Evolutionary conservation across 805 yeast species (phyloP).

Genomic region (Spathaspora boniae): DNA sequence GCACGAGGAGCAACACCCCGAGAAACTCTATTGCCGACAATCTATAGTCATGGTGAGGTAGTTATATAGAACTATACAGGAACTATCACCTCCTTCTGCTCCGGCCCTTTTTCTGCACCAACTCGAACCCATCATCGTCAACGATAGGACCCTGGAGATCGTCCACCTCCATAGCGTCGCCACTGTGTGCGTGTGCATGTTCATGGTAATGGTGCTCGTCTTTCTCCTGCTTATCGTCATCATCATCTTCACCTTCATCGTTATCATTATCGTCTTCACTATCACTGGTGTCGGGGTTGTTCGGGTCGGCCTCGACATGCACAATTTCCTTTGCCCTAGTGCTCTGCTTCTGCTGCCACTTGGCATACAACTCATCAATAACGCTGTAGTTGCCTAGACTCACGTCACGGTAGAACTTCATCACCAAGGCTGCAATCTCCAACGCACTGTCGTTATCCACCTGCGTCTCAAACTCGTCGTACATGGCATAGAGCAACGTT

Average conservation of each 20-base stretch:
- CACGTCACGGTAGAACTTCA: slow-evolving; percentile 67
- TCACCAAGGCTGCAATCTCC: slow-evolving; percentile 62
- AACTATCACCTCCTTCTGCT: slow-evolving; percentile 19
- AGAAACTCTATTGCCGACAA: slow-evolving; percentile 7
- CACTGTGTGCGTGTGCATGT: slow-evolving; percentile 21
- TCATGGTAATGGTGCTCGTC: slow-evolving; percentile 39
- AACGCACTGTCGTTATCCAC: slow-evolving; percentile 89
- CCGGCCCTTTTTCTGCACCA: slow-evolving; percentile 68
- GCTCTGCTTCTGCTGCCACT: slow-evolving; percentile 54
- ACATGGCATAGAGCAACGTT: slow-evolving; percentile 82
- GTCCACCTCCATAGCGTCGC: slow-evolving; percentile 10
- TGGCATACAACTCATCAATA: slow-evolving; percentile 58
- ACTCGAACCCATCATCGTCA: slow-evolving; percentile 93
- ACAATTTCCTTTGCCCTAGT: slow-evolving; percentile 39
- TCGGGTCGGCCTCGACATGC: slow-evolving; percentile 55
- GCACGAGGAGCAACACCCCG: slow-evolving; percentile 29
- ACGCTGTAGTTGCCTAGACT: slow-evolving; percentile 45
- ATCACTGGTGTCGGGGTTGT: slow-evolving; percentile 55
- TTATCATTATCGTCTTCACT: slow-evolving; percentile 49
- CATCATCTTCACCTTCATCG: slow-evolving; percentile 43
- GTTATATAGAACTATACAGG: background rate
- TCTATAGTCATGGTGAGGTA: background rate
- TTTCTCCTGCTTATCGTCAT: too few species aligned
- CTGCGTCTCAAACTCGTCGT: slow-evolving; percentile 87
- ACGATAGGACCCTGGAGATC: slow-evolving; percentile 51